Conservation (phyloP, 2,329 filamentous ascomycete species). For the Cladophialophora chaetospira region DNA sequence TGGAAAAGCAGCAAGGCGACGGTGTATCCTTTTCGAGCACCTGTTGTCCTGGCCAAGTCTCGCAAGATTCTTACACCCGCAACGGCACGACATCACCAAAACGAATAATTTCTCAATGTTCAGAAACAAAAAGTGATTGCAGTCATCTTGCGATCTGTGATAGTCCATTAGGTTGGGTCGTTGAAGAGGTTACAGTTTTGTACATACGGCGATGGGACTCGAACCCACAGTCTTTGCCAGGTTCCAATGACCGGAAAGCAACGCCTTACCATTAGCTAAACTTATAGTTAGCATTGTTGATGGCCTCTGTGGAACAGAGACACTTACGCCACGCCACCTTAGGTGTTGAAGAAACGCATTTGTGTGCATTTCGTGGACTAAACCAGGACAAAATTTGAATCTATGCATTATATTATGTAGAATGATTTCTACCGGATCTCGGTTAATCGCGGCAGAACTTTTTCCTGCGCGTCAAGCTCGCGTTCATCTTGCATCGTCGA, state of each 20-base stretch:
- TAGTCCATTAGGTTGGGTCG: too few relatives aligned
- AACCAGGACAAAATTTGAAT: slow-evolving; percentile 3
- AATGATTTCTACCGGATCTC: neutral
- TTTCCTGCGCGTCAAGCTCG: neutral
- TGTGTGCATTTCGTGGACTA: slow-evolving; percentile 25
- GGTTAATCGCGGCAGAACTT: neutral
- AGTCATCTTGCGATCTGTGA: too few relatives aligned
- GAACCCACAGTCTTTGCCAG: slow-evolving; percentile 36
- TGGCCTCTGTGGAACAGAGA: slow-evolving; percentile 31
- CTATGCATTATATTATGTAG: neutral
- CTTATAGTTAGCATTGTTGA: too few relatives aligned
- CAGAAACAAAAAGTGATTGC: too few relatives aligned
- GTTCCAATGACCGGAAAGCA: slow-evolving; percentile 33
- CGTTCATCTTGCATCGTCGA: neutral
- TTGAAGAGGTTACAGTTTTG: too few relatives aligned
- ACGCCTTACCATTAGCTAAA: slow-evolving; percentile 38
- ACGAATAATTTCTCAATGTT: too few relatives aligned
- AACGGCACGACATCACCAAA: too few relatives aligned
- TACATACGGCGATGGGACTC: slow-evolving; percentile 35
- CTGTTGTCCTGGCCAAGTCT: too few relatives aligned
- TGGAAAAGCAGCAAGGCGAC: too few relatives aligned
- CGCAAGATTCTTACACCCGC: too few relatives aligned
- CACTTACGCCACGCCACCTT: neutral
- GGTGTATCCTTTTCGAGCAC: too few relatives aligned
- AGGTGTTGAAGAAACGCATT: slow-evolving; percentile 16